Percentiles rank a stretch among this genome's conserved stretches.
Conservation (phyloP, 345 rosid genomes). For the Geranium brycei region DNA sequence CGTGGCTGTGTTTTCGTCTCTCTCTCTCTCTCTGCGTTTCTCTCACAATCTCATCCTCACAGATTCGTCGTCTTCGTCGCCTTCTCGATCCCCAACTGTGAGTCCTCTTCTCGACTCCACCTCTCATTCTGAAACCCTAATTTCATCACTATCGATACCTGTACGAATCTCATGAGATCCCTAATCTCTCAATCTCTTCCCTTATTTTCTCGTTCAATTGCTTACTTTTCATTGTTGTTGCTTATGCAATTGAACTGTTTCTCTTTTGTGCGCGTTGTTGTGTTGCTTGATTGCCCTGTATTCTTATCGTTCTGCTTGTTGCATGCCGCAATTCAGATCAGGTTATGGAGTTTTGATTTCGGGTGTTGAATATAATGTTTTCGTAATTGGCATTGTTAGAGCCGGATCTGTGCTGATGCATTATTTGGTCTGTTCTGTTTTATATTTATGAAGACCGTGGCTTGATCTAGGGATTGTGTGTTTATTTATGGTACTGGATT, state of each 20-base stretch:
- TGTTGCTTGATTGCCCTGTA: background rate
- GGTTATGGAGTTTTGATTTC: background rate
- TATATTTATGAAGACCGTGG: background rate
- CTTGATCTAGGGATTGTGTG: background rate
- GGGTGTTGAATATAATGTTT: background rate
- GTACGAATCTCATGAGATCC: slow-evolving; percentile 17
- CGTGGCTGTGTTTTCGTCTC: slow-evolving; percentile 12
- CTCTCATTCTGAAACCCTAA: slow-evolving; percentile 18
- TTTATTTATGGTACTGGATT: background rate
- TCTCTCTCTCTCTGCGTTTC: slow-evolving; percentile 5
- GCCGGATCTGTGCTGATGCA: too few species aligned
- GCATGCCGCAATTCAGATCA: background rate
- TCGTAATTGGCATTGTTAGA: background rate
- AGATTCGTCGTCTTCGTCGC: slow-evolving; percentile 10
- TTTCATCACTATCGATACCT: slow-evolving; percentile 10
- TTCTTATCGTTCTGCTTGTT: background rate
- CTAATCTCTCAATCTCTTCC: slow-evolving; percentile 4
- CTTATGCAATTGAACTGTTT: background rate
- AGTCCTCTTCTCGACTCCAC: slow-evolving; percentile 9
- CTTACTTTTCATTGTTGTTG: background rate
- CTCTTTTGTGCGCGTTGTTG: background rate
- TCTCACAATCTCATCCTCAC: slow-evolving; percentile 29
- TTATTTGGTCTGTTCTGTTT: background rate
- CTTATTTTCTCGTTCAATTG: too few species aligned
- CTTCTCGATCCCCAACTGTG: slow-evolving; percentile 32